Percentiles rank a stretch among this genome's conserved stretches.
Evolutionary conservation across 169 alveolate species (phyloP).

Genomic region (Cystoisospora suis): DNA sequence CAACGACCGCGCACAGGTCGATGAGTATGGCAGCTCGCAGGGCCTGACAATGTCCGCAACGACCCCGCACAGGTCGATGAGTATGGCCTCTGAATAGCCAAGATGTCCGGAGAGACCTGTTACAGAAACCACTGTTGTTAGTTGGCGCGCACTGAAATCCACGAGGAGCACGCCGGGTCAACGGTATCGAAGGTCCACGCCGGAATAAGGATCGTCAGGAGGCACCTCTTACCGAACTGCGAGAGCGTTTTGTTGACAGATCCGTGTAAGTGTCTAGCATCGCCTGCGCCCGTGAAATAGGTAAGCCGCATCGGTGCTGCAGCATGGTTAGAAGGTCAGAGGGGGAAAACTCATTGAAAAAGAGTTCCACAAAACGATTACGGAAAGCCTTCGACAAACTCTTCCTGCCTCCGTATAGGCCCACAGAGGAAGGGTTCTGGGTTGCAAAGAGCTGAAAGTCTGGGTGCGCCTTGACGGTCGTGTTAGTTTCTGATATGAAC

Average conservation of each 20-base stretch:
- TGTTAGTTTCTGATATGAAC: slow-evolving; percentile 95
- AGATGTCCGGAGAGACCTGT: too few relatives aligned
- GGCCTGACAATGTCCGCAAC: too few relatives aligned
- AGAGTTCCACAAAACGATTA: slow-evolving; percentile 96
- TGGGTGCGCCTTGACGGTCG: slow-evolving; percentile 94
- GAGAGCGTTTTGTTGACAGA: slow-evolving; percentile 85
- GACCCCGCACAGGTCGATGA: too few relatives aligned
- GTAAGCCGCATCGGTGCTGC: slow-evolving; percentile 92
- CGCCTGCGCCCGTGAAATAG: slow-evolving; percentile 91
- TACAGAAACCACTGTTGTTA: too few relatives aligned
- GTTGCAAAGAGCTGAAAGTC: slow-evolving; percentile 99
- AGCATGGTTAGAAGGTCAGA: slow-evolving; percentile 92
- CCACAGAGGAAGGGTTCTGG: slow-evolving; percentile 97
- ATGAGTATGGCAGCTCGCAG: too few relatives aligned
- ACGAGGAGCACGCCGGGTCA: not conserved
- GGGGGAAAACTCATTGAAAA: slow-evolving; percentile 90
- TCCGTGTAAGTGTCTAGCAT: slow-evolving; percentile 93
- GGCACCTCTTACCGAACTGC: slow-evolving; percentile 73
- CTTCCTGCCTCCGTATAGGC: slow-evolving; percentile 98
- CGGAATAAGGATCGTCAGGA: too few relatives aligned
- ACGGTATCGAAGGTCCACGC: too few relatives aligned
- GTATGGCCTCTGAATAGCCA: too few relatives aligned
- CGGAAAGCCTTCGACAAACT: slow-evolving; percentile 97
- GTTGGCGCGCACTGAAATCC: too few relatives aligned
- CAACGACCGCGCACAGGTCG: too few relatives aligned